Evolutionary conservation across 2,329 filamentous ascomycete genomes (phyloP), one percentile per base, ranked within the genome.

Genomic region (Stachybotrys elegans): DNA sequence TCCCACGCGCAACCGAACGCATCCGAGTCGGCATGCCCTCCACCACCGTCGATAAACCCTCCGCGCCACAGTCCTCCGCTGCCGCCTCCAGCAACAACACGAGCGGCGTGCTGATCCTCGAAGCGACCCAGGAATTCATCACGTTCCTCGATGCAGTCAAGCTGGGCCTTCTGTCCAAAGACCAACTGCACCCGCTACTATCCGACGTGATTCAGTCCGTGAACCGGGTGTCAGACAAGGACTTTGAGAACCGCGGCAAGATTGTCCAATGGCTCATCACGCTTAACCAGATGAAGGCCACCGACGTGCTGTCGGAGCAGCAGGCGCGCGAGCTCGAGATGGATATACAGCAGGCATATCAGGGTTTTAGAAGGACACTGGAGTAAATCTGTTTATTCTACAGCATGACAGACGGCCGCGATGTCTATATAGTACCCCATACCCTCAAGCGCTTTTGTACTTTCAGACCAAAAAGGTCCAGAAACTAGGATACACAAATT

Each of bases 261-360:
- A 97, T 98, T 56, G 90, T 98, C 45, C 91, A 96, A 64, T 98
- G 93, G 93, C 76, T 98, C 53, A 98, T 98, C 57, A 86, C 88
- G 6, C 73, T 98, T 51, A 98, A 98, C 62, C 91, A 96, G 68
- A 97, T 98, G 93, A 88, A 88, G 60, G 93, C 91, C 8, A 90
- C 89, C 2, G 91, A 97, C 58, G 90, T 95, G 63, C 67, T 98
- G 54, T 84, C 79, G 54, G 87, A 95, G 57, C 84, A 92, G 46
- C 89, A 96, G 67, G 87, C 87, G 6, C 76, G 92, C 45, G 90
- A 98, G 65, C 71, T 97, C 54, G 86, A 93, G 53, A 81, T 95
- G 63, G 92, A 97, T 62, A 95, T 97, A 59, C 89, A 95, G 60
- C 84, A 88, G 58, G 92, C 92, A 32, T 97, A 97, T 60, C 84